Evolutionary conservation across 768 basidiomycete species (phyloP).

Genomic region (Pulveroboletus sp.): DNA sequence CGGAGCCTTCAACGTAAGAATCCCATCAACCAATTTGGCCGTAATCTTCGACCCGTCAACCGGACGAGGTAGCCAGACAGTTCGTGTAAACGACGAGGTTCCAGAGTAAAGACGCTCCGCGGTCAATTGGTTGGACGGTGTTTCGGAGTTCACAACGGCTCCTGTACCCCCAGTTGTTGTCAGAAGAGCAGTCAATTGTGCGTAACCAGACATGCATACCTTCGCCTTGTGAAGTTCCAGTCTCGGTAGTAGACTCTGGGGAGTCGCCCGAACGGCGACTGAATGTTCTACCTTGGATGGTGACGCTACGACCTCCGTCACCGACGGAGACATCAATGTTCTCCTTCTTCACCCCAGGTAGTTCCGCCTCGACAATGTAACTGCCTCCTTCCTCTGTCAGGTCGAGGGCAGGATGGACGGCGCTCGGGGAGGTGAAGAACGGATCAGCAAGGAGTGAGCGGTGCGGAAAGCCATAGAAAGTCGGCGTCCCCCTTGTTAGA

Average conservation of each 20-base stretch:
- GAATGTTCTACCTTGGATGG: slow-evolving; percentile 61
- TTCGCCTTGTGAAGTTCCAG: slow-evolving; percentile 16
- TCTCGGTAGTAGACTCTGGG: slow-evolving; percentile 16
- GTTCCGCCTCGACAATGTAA: slow-evolving; percentile 69
- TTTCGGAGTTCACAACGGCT: slow-evolving; percentile 14
- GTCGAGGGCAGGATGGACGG: slow-evolving; percentile 57
- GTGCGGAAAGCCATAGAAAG: slow-evolving; percentile 23
- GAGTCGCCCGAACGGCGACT: slow-evolving; percentile 22
- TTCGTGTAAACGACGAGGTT: slow-evolving; percentile 56
- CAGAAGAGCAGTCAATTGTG: background rate
- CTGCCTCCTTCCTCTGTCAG: slow-evolving; percentile 59
- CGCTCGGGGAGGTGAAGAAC: slow-evolving; percentile 36
- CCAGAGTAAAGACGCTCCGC: slow-evolving; percentile 58
- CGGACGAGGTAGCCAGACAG: slow-evolving; percentile 65
- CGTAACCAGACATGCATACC: slow-evolving; percentile 19
- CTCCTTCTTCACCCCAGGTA: slow-evolving; percentile 77
- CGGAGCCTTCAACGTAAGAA: slow-evolving; percentile 57
- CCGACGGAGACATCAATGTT: slow-evolving; percentile 67
- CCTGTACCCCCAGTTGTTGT: slow-evolving; percentile 6
- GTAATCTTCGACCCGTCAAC: slow-evolving; percentile 53
- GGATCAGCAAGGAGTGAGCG: slow-evolving; percentile 47
- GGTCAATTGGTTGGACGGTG: slow-evolving; percentile 44
- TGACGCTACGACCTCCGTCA: slow-evolving; percentile 64
- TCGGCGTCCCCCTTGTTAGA: slow-evolving; percentile 34
- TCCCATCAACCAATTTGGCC: slow-evolving; percentile 65